These are phyloP conservation scores for Talaromyces nanjingensis DNA, from an alignment of 495 filamentous ascomycete genomes.

Conservation along the genomic window DNA sequence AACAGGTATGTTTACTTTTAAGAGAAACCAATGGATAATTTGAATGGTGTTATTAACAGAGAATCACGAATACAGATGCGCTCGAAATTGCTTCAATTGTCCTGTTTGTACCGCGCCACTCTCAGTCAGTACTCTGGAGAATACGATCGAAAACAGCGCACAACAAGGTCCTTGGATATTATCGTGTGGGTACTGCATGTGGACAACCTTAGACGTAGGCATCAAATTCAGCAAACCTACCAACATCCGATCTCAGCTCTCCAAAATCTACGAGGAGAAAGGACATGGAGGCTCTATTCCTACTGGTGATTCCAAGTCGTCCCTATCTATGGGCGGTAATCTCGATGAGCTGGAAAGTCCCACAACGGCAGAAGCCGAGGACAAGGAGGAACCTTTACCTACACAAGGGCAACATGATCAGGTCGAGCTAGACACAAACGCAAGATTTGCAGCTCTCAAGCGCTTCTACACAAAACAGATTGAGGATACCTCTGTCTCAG, in stretches of 20 bases:
- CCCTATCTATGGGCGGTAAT: slow-evolving; percentile 18
- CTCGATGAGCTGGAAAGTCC: slow-evolving; percentile 10
- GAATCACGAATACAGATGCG: slow-evolving; percentile 54
- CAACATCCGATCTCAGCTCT: slow-evolving; percentile 74
- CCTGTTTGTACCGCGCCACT: slow-evolving; percentile 81
- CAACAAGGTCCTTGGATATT: slow-evolving; percentile 67
- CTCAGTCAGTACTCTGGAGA: slow-evolving; percentile 59
- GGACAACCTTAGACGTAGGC: slow-evolving; percentile 83
- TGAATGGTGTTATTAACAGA: neutral
- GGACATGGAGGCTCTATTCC: slow-evolving; percentile 26
- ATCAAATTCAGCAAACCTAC: slow-evolving; percentile 84
- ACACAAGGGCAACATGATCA: slow-evolving; percentile 15
- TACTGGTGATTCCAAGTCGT: slow-evolving; percentile 33
- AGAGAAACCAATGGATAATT: neutral
- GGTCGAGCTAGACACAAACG: slow-evolving; percentile 27
- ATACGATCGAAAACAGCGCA: slow-evolving; percentile 27
- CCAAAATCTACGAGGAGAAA: slow-evolving; percentile 33
- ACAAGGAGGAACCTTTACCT: slow-evolving; percentile 4
- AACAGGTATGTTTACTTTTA: slow-evolving; percentile 59
- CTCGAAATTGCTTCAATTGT: slow-evolving; percentile 90
- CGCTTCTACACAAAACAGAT: slow-evolving; percentile 69
- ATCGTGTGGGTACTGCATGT: slow-evolving; percentile 81
- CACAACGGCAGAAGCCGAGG: slow-evolving; percentile 1
- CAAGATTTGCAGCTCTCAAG: slow-evolving; percentile 50
- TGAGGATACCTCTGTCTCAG: slow-evolving; percentile 45